Percentiles rank a stretch among this genome's conserved stretches.
These are phyloP conservation scores for Xylona heveae DNA, from an alignment of 495 filamentous ascomycete species.

Conservation along the genomic window DNA sequence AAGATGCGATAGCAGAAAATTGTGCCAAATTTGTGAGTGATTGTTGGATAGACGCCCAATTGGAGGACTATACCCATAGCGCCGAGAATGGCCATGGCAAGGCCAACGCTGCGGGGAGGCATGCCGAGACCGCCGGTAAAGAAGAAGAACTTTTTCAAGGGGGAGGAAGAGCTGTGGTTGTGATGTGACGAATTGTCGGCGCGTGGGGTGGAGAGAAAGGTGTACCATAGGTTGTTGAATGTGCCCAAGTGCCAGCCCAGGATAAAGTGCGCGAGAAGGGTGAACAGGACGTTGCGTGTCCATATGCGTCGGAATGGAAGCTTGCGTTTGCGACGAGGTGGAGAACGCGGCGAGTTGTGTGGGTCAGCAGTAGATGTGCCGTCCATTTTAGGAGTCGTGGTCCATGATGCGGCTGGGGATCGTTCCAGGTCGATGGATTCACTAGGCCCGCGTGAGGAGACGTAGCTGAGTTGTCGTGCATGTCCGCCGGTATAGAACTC, in stretches of 20 bases:
- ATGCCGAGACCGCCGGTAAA: conserved; percentile 58
- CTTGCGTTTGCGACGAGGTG: conserved; percentile 11
- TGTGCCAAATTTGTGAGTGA: conserved; percentile 39
- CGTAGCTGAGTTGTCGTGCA: no score
- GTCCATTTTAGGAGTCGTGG: conserved; percentile 14
- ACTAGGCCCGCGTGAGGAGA: no score
- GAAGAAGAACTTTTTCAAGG: conserved; percentile 34
- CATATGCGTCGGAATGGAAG: conserved; percentile 46
- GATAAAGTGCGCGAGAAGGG: conserved; percentile 40
- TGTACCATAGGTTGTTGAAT: conserved; percentile 53
- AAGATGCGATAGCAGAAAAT: conserved; percentile 34
- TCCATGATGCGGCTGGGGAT: no score
- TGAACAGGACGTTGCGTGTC: conserved; percentile 37
- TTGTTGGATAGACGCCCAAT: conserved; percentile 43
- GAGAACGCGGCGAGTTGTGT: conserved; percentile 7
- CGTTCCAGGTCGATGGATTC: no score
- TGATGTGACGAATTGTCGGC: conserved; percentile 13
- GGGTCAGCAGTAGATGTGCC: conserved; percentile 10
- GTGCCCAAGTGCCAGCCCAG: conserved; percentile 55
- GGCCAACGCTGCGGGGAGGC: conserved; percentile 41
- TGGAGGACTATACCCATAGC: conserved; percentile 47
- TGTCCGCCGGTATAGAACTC: no score
- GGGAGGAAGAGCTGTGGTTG: conserved; percentile 13
- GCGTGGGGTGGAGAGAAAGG: conserved; percentile 46
- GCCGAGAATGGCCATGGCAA: conserved; percentile 48